Conservation (phyloP, 2,329 filamentous ascomycete genomes). For the Cryphonectria parasitica region DNA sequence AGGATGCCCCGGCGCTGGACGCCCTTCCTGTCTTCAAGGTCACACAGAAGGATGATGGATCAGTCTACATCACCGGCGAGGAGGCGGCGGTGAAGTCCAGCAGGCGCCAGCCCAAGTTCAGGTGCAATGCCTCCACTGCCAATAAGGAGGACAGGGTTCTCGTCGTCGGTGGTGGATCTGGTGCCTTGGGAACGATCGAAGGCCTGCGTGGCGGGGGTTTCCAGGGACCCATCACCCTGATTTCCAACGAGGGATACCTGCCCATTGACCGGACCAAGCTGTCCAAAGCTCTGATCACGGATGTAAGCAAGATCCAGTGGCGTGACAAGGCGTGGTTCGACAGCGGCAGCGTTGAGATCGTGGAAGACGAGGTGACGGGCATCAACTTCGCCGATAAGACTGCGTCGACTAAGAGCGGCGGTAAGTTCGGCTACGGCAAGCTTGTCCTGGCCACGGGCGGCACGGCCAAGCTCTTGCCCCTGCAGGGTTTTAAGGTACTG, state of each 20-base stretch:
- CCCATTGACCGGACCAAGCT: conserved; percentile 95
- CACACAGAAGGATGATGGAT: conserved; percentile 78
- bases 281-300: conserved; percentile 88
- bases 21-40: conserved; percentile 83
- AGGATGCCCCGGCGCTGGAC: conserved; percentile 91
- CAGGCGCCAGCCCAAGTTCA: conserved; percentile 73
- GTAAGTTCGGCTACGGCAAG: conserved; percentile 79
- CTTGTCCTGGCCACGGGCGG: conserved; percentile 90
- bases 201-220: conserved; percentile 82
- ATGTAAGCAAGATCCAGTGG: conserved; percentile 77
- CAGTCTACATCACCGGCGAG: conserved; percentile 82
- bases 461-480: conserved; percentile 71
- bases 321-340: conserved; percentile 80
- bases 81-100: conserved; percentile 78
- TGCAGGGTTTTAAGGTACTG: conserved; percentile 84
- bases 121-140: conserved; percentile 57
- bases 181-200: conserved; percentile 79
- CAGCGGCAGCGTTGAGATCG: conserved; percentile 58
- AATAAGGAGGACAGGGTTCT: conserved; percentile 69
- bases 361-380: conserved; percentile 67
- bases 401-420: conserved; percentile 75
- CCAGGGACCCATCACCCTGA: conserved; percentile 77
- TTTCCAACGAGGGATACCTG: conserved; percentile 81
- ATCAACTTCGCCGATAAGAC: conserved; percentile 77
- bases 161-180: conserved; percentile 88